Base-by-base conservation (phyloP, 164 flowering plant genomes). In the Dillenia suffruticosa region DNA sequence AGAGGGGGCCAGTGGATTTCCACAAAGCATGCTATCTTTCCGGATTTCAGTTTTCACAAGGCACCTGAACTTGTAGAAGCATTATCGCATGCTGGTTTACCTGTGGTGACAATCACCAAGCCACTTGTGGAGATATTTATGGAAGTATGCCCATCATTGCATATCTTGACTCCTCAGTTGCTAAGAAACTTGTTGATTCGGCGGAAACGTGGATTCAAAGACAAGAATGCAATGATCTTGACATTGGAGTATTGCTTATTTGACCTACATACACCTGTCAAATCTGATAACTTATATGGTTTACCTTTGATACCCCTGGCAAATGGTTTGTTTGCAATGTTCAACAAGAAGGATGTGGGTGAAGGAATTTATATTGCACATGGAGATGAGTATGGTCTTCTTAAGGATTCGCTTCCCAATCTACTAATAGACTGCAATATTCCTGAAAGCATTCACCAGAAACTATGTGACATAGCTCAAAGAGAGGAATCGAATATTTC, bases 1-100 rank as follows among this genome's bases (percentile, higher is more conserved):
- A 85, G 95, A 80, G 97, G 93, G 26, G 98, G 98, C 14, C 93
- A 79, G 72, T 94, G 97, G 98, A 82, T 90, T 66, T 77, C 98
- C 51, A 72, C 97, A 7, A 94, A 90, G 63, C 97, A 90, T 70
- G 88, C 92, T 49, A 67, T 94, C 50, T 82, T 90, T 70, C 98
- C 98, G 63, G 98, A 94, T 79, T 86, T 82, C 72, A 63, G 74
- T 62, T 94, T 87, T 71, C 47, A 61, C 51, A 82, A 81, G 69
- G 79, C 76, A 56, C 54, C 54, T 74, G 93, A 86, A 63, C 95
- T 94, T 61, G 58, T 70, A 48, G 88, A 89, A 64, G 96, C 78
- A 51, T 74, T 94, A 55, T 86, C 94, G 43, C 88, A 83, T 75
- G 86, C 85, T 64, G 95, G 92, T 64, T 76, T 94, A 58, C 96